These are phyloP conservation scores for Coniochaeta hoffmannii DNA, from an alignment of 2,329 filamentous ascomycete species.

Conservation along the genomic window DNA sequence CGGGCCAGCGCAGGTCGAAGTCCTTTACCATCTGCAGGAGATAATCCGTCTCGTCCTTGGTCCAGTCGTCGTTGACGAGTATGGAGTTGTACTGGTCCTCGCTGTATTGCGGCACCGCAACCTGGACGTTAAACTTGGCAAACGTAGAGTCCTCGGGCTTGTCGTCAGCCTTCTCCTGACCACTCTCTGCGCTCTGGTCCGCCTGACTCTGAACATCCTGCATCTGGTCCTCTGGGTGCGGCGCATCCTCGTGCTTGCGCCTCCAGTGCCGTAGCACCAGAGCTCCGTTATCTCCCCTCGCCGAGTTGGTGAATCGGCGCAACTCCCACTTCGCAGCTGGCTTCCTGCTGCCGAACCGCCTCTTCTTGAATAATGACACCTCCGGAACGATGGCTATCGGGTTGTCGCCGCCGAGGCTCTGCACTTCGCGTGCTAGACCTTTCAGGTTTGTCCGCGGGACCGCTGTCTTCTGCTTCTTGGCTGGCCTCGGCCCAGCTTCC, in stretches of 20 bases:
- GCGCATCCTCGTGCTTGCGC: conserved; percentile 44
- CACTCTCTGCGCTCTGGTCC: conserved; percentile 19
- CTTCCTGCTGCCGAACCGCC: conserved; percentile 45
- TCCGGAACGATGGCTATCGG: conserved; percentile 60
- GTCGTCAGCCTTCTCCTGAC: conserved; percentile 17
- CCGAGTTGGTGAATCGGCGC: conserved; percentile 68
- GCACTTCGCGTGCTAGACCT: conserved; percentile 57
- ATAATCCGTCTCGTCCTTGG: conserved; percentile 90
- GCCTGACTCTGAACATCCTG: conserved; percentile 22
- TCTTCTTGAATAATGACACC: conserved; percentile 51
- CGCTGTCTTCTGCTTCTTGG: conserved; percentile 68
- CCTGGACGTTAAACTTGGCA: conserved; percentile 80
- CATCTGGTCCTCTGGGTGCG: conserved; percentile 23
- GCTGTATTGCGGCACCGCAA: conserved; percentile 72
- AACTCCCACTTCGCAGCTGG: conserved; percentile 58
- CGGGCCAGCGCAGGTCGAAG: conserved; percentile 81
- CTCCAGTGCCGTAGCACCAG: conserved; percentile 77
- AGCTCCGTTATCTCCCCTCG: conserved; percentile 54
- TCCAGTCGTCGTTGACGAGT: conserved; percentile 72
- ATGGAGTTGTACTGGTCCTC: conserved; percentile 78
- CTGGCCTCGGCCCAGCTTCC: conserved; percentile 42
- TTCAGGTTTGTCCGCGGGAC: conserved; percentile 54
- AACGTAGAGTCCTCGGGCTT: conserved; percentile 55
- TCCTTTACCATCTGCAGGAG: conserved; percentile 67
- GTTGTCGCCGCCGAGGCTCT: conserved; percentile 58